Base-by-base conservation (phyloP, 1,139 yeast genomes). In the Candida sp. region DNA sequence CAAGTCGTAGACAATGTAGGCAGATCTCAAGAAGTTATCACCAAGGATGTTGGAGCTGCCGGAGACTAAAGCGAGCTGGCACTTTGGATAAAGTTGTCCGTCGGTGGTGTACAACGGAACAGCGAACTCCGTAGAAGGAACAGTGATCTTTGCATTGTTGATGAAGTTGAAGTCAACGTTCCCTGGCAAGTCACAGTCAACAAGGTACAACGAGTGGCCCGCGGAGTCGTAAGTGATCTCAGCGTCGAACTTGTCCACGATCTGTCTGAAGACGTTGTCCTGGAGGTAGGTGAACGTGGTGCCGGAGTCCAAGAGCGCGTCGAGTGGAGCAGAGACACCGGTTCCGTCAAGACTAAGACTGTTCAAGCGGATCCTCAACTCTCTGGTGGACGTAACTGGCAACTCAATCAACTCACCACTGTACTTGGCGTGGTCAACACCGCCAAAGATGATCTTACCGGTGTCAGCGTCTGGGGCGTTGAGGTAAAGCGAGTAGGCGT, bases 401-500 rank as follows among this genome's bases (percentile, higher is more conserved):
- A 53, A 48, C 4, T 49, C 34, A 41, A 41, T 49, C 51, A 68
- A 63, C 3, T 47, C 46, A 11, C 69, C 72, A 5, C 51, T 35
- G 50, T 62, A 67, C 56, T 69, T 69, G 30, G 64, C 67, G 12
- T 55, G 54, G 48, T 70, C 75, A 44, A 62, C 55, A 22, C 70
- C 75, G 6, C 74, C 75, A 51, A 70, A 69, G 27, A 70, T 54
- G 26, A 69, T 42, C 3, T 63, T 48, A 2, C 74, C 73, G 12
- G 57, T 30, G n/a, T 55, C 30, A 23, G 73, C 62, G 11, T 58
- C 59, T 7, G 49, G 44, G 2, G 61, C 52, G 43, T 59, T 57
- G 54, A 74, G 66, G 59, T 66, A 74, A 49, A 75, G 61, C 6
- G 77, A 72, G 60, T 71, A 74, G 27, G 74, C 70, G 43, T 55